Percentiles rank a stretch among this genome's conserved stretches.
These are phyloP conservation scores for Rhododendron ferrugineum DNA, from an alignment of 148 eudicot genomes.

Conservation along the genomic window DNA sequence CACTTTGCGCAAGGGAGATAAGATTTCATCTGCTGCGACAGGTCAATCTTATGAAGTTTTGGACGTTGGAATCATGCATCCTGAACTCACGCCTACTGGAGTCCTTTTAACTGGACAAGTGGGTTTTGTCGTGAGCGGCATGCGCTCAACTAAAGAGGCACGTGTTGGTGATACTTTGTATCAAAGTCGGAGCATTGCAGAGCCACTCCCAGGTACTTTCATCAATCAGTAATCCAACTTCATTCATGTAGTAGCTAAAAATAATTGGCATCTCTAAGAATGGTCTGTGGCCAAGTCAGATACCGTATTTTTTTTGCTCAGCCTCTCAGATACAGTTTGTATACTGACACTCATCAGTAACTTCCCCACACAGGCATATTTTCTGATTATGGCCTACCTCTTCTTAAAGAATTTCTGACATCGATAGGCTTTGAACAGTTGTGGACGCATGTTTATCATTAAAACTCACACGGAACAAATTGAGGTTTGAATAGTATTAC, in stretches of 20 bases:
- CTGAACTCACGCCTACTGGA: constrained; percentile 83
- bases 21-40: constrained; percentile 77
- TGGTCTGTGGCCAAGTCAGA: too few relatives aligned
- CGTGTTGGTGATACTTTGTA: constrained; percentile 84
- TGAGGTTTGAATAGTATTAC: not conserved
- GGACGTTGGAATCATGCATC: constrained; percentile 96
- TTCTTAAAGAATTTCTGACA: not conserved
- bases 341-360: not conserved
- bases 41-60: constrained; percentile 81
- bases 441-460: not conserved
- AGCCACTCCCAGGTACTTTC: constrained; percentile 79
- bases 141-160: constrained; percentile 94
- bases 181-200: constrained; percentile 49
- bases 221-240: not conserved
- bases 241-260: not conserved
- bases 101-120: constrained; percentile 91
- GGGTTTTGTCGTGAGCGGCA: constrained; percentile 87
- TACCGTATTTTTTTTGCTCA: too few relatives aligned
- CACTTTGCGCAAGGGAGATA: constrained; percentile 71
- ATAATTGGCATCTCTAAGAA: not conserved
- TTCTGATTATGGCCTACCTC: not conserved
- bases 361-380: not conserved
- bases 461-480: not conserved
- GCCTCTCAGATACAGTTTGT: not conserved
- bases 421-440: not conserved